phyloP scores from a whole-genome alignment of 2,329 filamentous ascomycete genomes.

The Fusarium sp. region DNA sequence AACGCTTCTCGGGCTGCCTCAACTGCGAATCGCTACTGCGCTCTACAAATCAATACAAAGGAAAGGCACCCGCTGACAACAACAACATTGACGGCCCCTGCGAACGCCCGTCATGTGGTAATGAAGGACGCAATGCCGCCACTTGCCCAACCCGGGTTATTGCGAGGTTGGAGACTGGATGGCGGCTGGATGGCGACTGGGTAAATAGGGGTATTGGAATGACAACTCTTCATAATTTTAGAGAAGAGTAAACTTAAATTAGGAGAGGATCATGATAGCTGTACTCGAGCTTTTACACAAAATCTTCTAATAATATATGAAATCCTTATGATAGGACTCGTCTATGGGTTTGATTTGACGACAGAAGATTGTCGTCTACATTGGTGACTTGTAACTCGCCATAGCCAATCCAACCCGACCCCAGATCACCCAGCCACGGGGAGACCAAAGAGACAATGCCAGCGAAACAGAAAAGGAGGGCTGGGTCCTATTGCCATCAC shows the following conservation, averaged over 20 bases:
- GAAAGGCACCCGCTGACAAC: too few species aligned
- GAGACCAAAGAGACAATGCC: background rate
- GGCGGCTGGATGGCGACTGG: background rate
- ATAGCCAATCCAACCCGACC: too few species aligned
- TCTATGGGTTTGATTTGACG: background rate
- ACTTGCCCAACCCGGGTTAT: background rate
- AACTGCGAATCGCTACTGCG: background rate
- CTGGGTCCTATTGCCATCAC: background rate
- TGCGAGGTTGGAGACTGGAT: background rate
- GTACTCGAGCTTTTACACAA: background rate
- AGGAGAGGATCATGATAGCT: too few species aligned
- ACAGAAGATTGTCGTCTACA: too few species aligned
- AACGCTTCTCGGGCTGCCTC: background rate
- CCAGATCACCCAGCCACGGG: background rate
- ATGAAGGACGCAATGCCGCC: background rate
- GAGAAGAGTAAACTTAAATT: background rate
- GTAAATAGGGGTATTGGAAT: slow-evolving; percentile 21
- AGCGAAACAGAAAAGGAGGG: background rate
- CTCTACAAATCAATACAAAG: background rate
- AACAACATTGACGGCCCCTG: background rate
- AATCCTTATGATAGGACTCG: background rate
- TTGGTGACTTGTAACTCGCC: background rate
- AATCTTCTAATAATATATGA: background rate
- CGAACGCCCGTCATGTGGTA: background rate
- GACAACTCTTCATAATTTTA: background rate